These are phyloP conservation scores for Lactarius vividus DNA, from an alignment of 768 basidiomycete species.

Conservation along the genomic window DNA sequence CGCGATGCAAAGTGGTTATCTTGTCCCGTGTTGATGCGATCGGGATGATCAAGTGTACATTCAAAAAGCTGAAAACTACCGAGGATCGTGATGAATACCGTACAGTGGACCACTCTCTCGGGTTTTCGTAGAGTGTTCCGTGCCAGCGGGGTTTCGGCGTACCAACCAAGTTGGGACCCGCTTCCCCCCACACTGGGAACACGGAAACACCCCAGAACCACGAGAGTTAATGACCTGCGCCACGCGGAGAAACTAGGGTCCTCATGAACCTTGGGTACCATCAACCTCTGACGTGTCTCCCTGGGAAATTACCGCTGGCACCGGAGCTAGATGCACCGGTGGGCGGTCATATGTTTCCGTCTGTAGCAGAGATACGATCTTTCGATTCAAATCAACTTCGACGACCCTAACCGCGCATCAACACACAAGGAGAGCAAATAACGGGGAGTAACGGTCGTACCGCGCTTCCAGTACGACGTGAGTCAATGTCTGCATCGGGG, in stretches of 20 bases:
- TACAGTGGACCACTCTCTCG: neutral
- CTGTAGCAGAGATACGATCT: slow-evolving; percentile 1
- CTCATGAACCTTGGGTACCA: neutral
- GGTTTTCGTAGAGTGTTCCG: neutral
- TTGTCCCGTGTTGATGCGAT: neutral
- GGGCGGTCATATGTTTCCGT: slow-evolving; percentile 1
- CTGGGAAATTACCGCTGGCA: slow-evolving; percentile 19
- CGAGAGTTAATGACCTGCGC: neutral
- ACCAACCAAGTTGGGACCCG: neutral
- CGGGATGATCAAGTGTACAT: neutral
- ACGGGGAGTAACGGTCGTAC: neutral
- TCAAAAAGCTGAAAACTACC: neutral
- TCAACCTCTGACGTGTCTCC: neutral
- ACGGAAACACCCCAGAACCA: neutral
- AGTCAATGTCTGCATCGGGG: slow-evolving; percentile 8
- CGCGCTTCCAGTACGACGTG: slow-evolving; percentile 5
- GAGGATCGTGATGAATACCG: neutral
- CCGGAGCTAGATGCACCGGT: slow-evolving; percentile 8
- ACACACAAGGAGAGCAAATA: neutral
- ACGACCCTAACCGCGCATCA: neutral
- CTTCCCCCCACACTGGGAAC: neutral
- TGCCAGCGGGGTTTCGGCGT: neutral
- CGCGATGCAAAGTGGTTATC: neutral
- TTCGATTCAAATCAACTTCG: neutral
- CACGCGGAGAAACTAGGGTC: neutral